Evolutionary conservation across 2,329 filamentous ascomycete genomes (phyloP).

Genomic region (Emmonsia crescens): DNA sequence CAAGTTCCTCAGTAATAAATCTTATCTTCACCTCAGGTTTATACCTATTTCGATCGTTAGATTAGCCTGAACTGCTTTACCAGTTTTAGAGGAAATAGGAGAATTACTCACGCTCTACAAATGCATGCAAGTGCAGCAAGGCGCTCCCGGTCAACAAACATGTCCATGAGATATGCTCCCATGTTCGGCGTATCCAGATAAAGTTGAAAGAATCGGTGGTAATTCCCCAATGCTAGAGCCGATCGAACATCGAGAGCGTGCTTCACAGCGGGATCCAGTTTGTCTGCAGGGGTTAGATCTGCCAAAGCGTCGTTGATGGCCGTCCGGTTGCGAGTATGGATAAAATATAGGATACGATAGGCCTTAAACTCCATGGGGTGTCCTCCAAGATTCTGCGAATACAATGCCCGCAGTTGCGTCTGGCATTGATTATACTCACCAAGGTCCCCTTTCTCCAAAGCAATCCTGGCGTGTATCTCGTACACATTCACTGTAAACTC

Average conservation of each 20-base stretch:
- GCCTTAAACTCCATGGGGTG: slow-evolving; percentile 94
- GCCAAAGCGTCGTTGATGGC: slow-evolving; percentile 96
- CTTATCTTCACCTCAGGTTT: slow-evolving; percentile 80
- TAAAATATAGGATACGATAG: slow-evolving; percentile 98
- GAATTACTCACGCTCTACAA: slow-evolving; percentile 75
- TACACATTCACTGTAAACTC: slow-evolving; percentile 95
- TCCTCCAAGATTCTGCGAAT: slow-evolving; percentile 75
- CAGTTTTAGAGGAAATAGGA: not conserved
- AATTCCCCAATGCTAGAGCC: slow-evolving; percentile 84
- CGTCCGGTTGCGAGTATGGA: slow-evolving; percentile 95
- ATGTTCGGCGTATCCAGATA: slow-evolving; percentile 92
- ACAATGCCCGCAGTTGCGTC: slow-evolving; percentile 88
- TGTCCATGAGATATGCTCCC: slow-evolving; percentile 98
- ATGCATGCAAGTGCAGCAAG: slow-evolving; percentile 83
- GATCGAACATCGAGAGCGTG: slow-evolving; percentile 88
- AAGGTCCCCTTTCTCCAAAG: slow-evolving; percentile 94
- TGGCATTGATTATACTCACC: slow-evolving; percentile 99
- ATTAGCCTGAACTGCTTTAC: slow-evolving; percentile 5
- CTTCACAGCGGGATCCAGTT: slow-evolving; percentile 70
- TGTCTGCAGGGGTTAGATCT: slow-evolving; percentile 98
- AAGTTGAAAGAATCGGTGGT: slow-evolving; percentile 94
- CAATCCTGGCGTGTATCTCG: slow-evolving; percentile 94
- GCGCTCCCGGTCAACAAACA: slow-evolving; percentile 92
- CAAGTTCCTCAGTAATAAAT: slow-evolving; percentile 91
- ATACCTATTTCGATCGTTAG: slow-evolving; percentile 58